Evolutionary conservation across 164 flowering plant genomes (phyloP).

Genomic region (Malania oleifera): DNA sequence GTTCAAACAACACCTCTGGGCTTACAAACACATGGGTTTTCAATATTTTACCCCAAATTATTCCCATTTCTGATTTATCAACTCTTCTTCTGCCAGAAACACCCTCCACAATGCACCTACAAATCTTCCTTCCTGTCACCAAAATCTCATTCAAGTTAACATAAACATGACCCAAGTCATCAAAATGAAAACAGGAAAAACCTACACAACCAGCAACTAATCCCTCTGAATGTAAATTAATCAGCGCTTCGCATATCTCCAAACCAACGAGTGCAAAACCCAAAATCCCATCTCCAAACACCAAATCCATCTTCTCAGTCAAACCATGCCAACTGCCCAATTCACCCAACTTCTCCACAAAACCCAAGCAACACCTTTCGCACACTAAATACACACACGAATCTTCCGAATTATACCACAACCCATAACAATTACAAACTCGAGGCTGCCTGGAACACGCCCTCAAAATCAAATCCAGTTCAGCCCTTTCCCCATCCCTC

Average conservation of each 20-base stretch:
- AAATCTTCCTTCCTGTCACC: constrained; percentile 38
- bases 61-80: constrained; percentile 16
- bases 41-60: constrained; percentile 16
- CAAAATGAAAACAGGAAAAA: constrained; percentile 44
- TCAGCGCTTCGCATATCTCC: constrained; percentile 65
- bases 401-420: constrained; percentile 60
- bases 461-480: constrained; percentile 39
- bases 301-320: constrained; percentile 8
- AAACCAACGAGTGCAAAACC: constrained; percentile 41
- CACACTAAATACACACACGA: constrained; percentile 51
- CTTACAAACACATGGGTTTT: constrained; percentile 39
- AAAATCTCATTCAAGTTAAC: constrained; percentile 43
- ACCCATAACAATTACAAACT: constrained; percentile 49
- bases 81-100: constrained; percentile 9
- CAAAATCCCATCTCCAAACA: constrained; percentile 14
- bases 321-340: constrained; percentile 10
- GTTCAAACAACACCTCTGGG: constrained; percentile 54
- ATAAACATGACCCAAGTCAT: constrained; percentile 44
- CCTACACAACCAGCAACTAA: constrained; percentile 52
- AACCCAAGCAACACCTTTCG: constrained; percentile 28
- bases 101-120: constrained; percentile 16
- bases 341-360: constrained; percentile 17
- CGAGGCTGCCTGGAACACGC: constrained; percentile 19
- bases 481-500: constrained; percentile 37
- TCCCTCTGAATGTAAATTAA: constrained; percentile 49